Evolutionary conservation across 2,329 filamentous ascomycete genomes (phyloP), one percentile per base, ranked within the genome.

Genomic region (Penicillium thymicola): DNA sequence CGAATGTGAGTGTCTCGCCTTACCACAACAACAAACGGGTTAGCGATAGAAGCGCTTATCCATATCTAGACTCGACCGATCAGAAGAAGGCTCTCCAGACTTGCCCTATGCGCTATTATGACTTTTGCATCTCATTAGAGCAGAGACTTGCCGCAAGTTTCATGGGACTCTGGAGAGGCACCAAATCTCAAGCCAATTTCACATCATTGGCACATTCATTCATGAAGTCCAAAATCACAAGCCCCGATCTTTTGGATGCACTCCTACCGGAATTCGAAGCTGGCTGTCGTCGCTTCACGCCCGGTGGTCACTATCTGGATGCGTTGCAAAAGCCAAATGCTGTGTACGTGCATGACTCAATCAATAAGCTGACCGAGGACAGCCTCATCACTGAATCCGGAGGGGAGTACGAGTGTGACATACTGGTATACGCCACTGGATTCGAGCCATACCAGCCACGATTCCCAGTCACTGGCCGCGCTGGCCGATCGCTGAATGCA

Each of bases 391-490:
- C 49, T 14, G 40, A n/a, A 23, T 53, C 49, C 0, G 50, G 54
- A 9, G 23, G 16, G 13, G 21, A 57, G 16, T 40, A 46, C 23
- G 16, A 21, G 9, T 53, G 49, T 18, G 54, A 57, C 16, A 30
- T 55, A 16, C 11, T 55, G 23, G 53, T 55, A 7, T 55, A 55
- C 5, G 47, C 53, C 9, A 55, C 53, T 5, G 53, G 53, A 27
- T 55, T 55, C 4, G 53, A 57, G 34, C 54, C 54, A 13, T 53
- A 56, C 14, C 54, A 56, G 42, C 54, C 54, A n/a, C 54, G 54
- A 2, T 56, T 56, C 48, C 41, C 49, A 10, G 42, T 56, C 10
- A 47, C 36, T 37, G 54, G 54, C 9, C 41, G 54, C 9, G 48
- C 8, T 41, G 48, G 41, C 21, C 48, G 28, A 13, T 52, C 54